Conservation (phyloP, 2,329 filamentous ascomycete species). For the Hymenoscyphus repandus region DNA sequence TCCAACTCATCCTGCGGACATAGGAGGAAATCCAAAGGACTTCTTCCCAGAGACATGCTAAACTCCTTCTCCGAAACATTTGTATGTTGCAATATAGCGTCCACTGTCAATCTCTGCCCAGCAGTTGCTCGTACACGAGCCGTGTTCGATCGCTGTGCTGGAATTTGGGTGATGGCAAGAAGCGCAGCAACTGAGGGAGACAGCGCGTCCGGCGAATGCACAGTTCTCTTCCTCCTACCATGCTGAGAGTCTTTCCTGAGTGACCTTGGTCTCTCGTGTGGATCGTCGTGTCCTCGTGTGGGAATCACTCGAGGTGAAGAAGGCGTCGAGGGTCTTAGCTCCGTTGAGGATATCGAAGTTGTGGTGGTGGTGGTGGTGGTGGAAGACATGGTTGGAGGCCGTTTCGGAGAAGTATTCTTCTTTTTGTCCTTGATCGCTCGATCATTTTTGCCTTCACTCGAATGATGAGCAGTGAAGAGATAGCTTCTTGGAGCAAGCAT, state of each 20-base stretch:
- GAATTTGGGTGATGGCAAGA: conserved; percentile 58
- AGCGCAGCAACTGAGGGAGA: conserved; percentile 56
- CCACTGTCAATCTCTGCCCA: conserved; percentile 44
- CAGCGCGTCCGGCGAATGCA: conserved; percentile 48
- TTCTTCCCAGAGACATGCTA: conserved; percentile 47
- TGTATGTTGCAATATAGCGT: conserved; percentile 49
- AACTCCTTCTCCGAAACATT: conserved; percentile 49
- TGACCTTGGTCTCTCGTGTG: conserved; percentile 19
- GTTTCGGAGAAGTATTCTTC: conserved; percentile 1
- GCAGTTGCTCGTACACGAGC: conserved; percentile 17
- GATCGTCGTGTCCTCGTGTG: conserved; percentile 17
- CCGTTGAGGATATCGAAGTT: background rate
- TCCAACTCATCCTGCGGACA: conserved; percentile 54
- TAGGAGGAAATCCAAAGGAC: conserved; percentile 54
- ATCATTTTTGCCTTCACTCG: conserved; percentile 16
- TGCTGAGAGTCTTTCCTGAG: conserved; percentile 19
- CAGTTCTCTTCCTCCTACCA: conserved; percentile 31
- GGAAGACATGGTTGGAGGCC: conserved; percentile 2
- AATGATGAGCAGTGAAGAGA: conserved; percentile 20
- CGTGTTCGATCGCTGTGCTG: conserved; percentile 35
- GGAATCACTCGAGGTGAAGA: conserved; percentile 31
- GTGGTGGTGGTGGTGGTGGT: conserved; percentile 10
- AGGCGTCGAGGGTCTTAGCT: conserved; percentile 16
- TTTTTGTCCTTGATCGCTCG: conserved; percentile 4
- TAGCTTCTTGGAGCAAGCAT: conserved; percentile 26